Evolutionary conservation across 2,329 filamentous ascomycete species (phyloP).

Genomic region (Metarhizium robertsii): DNA sequence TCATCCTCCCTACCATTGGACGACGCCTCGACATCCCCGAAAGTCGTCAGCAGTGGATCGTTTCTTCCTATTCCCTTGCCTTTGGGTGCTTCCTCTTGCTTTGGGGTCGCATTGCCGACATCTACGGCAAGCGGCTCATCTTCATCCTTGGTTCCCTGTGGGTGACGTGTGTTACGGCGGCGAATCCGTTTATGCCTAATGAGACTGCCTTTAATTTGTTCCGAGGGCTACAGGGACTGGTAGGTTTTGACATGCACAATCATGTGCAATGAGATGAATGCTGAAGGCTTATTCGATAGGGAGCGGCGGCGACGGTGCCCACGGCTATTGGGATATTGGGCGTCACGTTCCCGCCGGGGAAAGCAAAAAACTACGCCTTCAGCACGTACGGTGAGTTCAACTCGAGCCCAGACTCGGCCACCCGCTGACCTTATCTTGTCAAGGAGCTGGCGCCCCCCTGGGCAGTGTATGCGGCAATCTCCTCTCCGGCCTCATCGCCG

Average conservation of each 20-base stretch:
- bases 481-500: constrained; percentile 51
- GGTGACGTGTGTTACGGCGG: constrained; percentile 48
- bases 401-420: neutral
- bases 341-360: constrained; percentile 56
- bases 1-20: constrained; percentile 54
- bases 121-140: constrained; percentile 56
- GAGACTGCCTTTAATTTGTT: constrained; percentile 62
- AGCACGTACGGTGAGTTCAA: constrained; percentile 42
- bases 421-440: neutral
- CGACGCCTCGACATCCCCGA: constrained; percentile 46
- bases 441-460: constrained; percentile 53
- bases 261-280: no score
- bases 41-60: constrained; percentile 53
- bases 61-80: constrained; percentile 55
- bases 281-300: constrained; percentile 22
- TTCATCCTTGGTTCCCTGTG: constrained; percentile 57
- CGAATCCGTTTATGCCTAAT: constrained; percentile 54
- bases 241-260: constrained; percentile 9
- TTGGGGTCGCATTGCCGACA: constrained; percentile 58
- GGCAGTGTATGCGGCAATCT: constrained; percentile 58
- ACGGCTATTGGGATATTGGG: constrained; percentile 63
- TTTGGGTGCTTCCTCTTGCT: constrained; percentile 61
- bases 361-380: constrained; percentile 63
- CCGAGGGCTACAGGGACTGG: constrained; percentile 55
- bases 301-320: constrained; percentile 60